These are phyloP conservation scores for Rhododendron williamsianum DNA, from an alignment of 148 eudicot genomes.

Conservation along the genomic window DNA sequence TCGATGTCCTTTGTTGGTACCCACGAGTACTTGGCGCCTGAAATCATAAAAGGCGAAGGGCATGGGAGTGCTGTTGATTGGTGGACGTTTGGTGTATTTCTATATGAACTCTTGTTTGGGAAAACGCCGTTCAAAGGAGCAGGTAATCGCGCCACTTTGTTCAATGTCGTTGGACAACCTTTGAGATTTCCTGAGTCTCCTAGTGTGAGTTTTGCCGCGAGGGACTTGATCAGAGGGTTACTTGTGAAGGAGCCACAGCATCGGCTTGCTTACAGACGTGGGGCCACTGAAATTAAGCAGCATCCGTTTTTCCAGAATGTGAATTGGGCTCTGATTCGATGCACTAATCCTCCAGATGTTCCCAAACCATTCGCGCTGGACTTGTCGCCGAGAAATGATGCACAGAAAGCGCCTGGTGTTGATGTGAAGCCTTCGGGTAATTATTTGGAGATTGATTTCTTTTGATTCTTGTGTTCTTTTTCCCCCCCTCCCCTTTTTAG, in stretches of 20 bases:
- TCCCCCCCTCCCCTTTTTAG: not conserved
- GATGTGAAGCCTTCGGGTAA: constrained; percentile 70
- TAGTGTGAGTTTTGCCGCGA: constrained; percentile 79
- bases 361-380: constrained; percentile 35
- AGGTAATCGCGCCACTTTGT: constrained; percentile 76
- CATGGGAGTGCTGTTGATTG: constrained; percentile 98
- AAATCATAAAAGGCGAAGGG: constrained; percentile 87
- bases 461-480: constrained; percentile 33
- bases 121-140: constrained; percentile 77
- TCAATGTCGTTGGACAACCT: constrained; percentile 89
- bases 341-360: constrained; percentile 76
- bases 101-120: constrained; percentile 80
- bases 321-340: constrained; percentile 92
- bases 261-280: constrained; percentile 88
- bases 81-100: constrained; percentile 94
- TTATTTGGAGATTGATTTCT: constrained; percentile 82
- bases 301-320: constrained; percentile 93
- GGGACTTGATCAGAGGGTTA: constrained; percentile 84
- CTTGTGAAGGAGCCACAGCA: constrained; percentile 92
- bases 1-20: constrained; percentile 99
- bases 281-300: constrained; percentile 92
- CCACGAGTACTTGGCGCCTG: constrained; percentile 90
- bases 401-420: constrained; percentile 25
- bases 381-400: not conserved
- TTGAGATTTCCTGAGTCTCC: constrained; percentile 74